Percentiles rank a stretch among this genome's conserved stretches.
phyloP scores from a whole-genome alignment of 148 eudicot genomes.

The Suaeda aralocaspica region DNA sequence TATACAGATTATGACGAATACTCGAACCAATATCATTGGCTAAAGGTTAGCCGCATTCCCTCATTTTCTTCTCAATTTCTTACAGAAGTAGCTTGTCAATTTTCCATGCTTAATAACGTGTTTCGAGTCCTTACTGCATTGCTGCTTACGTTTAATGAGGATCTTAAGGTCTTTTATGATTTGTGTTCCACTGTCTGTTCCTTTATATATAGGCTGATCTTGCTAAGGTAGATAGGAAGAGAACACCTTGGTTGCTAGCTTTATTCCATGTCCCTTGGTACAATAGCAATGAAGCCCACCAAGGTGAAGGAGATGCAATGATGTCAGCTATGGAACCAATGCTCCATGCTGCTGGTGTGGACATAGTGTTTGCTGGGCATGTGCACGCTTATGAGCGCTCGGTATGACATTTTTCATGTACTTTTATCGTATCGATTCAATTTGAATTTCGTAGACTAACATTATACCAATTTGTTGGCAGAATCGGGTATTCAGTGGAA shows the following conservation, averaged over 20 bases:
- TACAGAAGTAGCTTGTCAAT: not conserved
- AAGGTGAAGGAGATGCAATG: slow-evolving; percentile 89
- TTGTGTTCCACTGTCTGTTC: slow-evolving; percentile 6
- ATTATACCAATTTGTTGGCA: slow-evolving; percentile 24
- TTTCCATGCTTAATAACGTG: too few relatives aligned
- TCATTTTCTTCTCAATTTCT: not conserved
- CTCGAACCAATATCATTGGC: slow-evolving; percentile 86
- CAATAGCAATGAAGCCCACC: slow-evolving; percentile 89
- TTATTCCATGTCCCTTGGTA: slow-evolving; percentile 96
- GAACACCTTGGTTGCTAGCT: slow-evolving; percentile 86
- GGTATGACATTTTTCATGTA: slow-evolving; percentile 34
- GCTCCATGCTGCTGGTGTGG: slow-evolving; percentile 89
- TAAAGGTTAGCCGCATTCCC: slow-evolving; percentile 54
- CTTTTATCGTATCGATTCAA: not conserved
- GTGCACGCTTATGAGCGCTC: slow-evolving; percentile 97
- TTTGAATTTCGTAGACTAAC: not conserved
- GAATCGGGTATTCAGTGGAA: slow-evolving; percentile 68
- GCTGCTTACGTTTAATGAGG: too few relatives aligned
- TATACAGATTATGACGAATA: slow-evolving; percentile 72
- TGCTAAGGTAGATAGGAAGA: slow-evolving; percentile 71
- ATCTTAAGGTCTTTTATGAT: too few relatives aligned
- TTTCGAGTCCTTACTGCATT: too few relatives aligned
- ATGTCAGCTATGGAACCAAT: slow-evolving; percentile 80
- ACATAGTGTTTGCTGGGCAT: slow-evolving; percentile 81
- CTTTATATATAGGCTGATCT: slow-evolving; percentile 67